These are phyloP conservation scores for Tolypocladium endophyticum DNA, from an alignment of 2,329 filamentous ascomycete species.

Conservation along the genomic window DNA sequence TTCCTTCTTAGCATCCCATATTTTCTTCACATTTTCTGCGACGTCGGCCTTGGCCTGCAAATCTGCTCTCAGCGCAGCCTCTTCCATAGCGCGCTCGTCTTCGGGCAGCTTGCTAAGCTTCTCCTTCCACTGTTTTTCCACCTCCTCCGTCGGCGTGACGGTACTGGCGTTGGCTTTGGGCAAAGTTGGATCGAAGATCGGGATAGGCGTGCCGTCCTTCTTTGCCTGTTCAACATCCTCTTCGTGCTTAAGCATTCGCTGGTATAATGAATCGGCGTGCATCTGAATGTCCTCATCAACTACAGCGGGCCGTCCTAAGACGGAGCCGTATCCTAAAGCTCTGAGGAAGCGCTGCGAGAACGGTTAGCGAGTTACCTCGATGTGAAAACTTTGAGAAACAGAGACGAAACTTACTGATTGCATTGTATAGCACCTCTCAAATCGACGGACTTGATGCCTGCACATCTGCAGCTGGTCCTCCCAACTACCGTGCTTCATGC, in stretches of 20 bases:
- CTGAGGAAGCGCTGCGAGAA: conserved; percentile 65
- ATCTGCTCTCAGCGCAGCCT: conserved; percentile 54
- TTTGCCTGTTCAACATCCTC: conserved; percentile 59
- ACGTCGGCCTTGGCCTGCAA: conserved; percentile 49
- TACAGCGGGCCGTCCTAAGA: conserved; percentile 50
- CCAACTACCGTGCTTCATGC: conserved; percentile 65
- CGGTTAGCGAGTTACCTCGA: neutral
- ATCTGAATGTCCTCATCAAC: conserved; percentile 87
- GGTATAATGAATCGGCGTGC: conserved; percentile 86
- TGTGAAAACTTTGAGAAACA: neutral
- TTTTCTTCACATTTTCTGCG: conserved; percentile 40
- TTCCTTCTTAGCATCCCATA: conserved; percentile 47
- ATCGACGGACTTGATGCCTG: conserved; percentile 60
- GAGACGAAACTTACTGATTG: conserved; percentile 52
- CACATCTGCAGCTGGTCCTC: conserved; percentile 69
- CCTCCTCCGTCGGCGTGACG: conserved; percentile 27
- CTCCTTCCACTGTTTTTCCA: conserved; percentile 41
- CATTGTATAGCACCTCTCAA: conserved; percentile 81
- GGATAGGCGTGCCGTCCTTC: conserved; percentile 45
- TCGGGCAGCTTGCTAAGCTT: conserved; percentile 47
- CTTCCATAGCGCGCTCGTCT: conserved; percentile 50
- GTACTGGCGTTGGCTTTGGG: conserved; percentile 17
- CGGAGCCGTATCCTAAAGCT: conserved; percentile 75
- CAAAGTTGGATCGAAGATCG: conserved; percentile 49
- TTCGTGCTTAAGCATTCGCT: conserved; percentile 79